phyloP scores from a whole-genome alignment of 257 asterid species.

The Penstemon barbatus region DNA sequence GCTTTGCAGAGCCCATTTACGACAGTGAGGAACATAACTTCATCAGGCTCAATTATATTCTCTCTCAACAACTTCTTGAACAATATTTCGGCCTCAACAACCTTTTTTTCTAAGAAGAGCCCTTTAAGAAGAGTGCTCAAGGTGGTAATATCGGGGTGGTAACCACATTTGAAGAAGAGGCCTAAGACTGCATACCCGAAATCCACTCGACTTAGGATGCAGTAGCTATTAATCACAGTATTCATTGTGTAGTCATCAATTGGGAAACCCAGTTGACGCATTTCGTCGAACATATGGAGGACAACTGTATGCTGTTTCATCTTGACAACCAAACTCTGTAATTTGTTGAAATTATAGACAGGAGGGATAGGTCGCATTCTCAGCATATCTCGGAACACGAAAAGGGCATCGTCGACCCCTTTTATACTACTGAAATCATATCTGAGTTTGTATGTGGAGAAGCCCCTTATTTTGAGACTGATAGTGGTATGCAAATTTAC shows the following conservation, averaged over 20 bases:
- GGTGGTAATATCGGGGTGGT: neutral
- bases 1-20: constrained; percentile 35
- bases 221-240: constrained; percentile 10
- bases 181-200: constrained; percentile 23
- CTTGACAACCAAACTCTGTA: too few species aligned
- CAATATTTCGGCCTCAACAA: too few species aligned
- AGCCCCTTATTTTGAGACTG: too few species aligned
- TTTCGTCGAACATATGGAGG: neutral
- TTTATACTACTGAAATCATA: neutral
- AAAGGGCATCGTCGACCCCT: constrained; percentile 2
- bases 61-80: neutral
- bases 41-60: constrained; percentile 3
- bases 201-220: constrained; percentile 16
- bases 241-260: neutral
- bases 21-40: constrained; percentile 1
- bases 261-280: constrained; percentile 7
- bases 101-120: constrained; percentile 1
- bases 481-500: too few species aligned
- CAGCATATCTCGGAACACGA: constrained; percentile 13
- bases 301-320: too few species aligned
- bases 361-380: constrained; percentile 1
- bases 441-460: too few species aligned
- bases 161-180: constrained; percentile 20
- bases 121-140: constrained; percentile 23
- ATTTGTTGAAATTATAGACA: too few species aligned